Percentiles rank a stretch among this genome's conserved stretches.
Conservation (phyloP, 148 eudicot species). For the Limonium bicolor region DNA sequence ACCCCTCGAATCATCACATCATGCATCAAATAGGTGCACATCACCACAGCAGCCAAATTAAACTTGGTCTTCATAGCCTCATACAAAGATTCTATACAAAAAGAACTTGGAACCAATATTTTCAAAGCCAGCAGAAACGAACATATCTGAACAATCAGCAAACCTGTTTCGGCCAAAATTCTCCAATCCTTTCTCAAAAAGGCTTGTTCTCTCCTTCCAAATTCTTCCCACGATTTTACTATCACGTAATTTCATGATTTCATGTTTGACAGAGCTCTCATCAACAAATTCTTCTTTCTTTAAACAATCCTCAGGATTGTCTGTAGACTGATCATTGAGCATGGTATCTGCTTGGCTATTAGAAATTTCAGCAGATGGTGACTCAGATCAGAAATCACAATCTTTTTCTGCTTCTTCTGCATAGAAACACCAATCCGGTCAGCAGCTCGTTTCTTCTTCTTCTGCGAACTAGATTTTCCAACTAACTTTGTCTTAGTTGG, state of each 20-base stretch:
- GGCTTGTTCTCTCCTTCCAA: constrained; percentile 85
- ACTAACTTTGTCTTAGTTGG: constrained; percentile 24
- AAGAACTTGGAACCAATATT: too few species aligned
- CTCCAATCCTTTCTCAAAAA: constrained; percentile 83
- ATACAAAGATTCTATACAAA: too few species aligned
- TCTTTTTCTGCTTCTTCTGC: constrained; percentile 68
- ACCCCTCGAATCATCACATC: too few species aligned
- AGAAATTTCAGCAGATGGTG: constrained; percentile 22
- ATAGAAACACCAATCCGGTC: constrained; percentile 44
- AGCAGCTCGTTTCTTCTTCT: constrained; percentile 58
- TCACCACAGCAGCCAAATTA: too few species aligned
- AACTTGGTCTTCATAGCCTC: too few species aligned
- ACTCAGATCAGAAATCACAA: constrained; percentile 42
- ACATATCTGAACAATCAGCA: too few species aligned
- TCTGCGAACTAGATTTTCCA: constrained; percentile 31
- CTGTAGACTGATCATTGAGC: constrained; percentile 12
- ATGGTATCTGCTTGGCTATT: constrained; percentile 19
- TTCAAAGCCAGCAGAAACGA: too few species aligned
- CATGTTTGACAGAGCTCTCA: constrained; percentile 51
- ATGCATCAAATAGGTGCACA: too few species aligned
- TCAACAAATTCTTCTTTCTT: constrained; percentile 58
- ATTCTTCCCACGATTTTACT: too few species aligned
- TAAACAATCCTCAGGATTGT: constrained; percentile 23
- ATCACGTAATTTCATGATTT: constrained; percentile 19
- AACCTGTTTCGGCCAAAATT: constrained; percentile 94